Evolutionary conservation across 805 yeast genomes (phyloP).

Genomic region (Saccharomycopsis capsularis): DNA sequence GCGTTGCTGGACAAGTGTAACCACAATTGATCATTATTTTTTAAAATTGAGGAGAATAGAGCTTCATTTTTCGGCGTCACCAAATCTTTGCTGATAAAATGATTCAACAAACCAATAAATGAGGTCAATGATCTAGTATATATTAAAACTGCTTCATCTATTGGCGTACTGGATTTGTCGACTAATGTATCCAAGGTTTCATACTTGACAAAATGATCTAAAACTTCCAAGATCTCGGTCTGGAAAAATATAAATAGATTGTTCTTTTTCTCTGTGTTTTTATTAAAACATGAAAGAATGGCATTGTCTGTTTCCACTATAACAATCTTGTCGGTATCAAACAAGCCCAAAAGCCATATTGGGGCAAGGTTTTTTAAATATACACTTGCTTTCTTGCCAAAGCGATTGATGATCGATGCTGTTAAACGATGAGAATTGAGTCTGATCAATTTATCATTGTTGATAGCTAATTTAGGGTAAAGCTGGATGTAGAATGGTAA

Average conservation of each 20-base stretch:
- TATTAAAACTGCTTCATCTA: conserved; percentile 12
- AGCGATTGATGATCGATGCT: not conserved
- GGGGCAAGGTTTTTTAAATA: conserved; percentile 18
- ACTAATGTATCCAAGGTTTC: conserved; percentile 11
- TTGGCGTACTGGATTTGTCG: conserved; percentile 3
- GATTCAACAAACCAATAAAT: conserved; percentile 3
- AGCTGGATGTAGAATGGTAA: conserved; percentile 9
- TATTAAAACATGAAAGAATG: conserved; percentile 7
- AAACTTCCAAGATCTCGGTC: conserved; percentile 7
- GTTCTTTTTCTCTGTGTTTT: conserved; percentile 5
- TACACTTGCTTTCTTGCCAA: conserved; percentile 7
- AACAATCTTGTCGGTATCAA: conserved; percentile 16
- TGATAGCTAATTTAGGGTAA: conserved; percentile 18
- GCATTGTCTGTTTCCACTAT: conserved; percentile 8
- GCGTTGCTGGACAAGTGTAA: conserved; percentile 1
- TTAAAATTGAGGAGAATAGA: not conserved
- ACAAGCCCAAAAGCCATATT: conserved; percentile 18
- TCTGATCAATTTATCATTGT: conserved; percentile 18
- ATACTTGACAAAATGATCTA: conserved; percentile 7
- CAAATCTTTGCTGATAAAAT: not conserved
- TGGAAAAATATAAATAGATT: conserved; percentile 11
- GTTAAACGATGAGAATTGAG: conserved; percentile 12
- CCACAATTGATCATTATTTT: conserved; percentile 11
- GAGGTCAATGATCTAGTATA: conserved; percentile 13
- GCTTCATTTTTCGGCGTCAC: not conserved